Base-by-base conservation (phyloP, 352 stramenopile genomes). In the Phytophthora pseudosyringae region DNA sequence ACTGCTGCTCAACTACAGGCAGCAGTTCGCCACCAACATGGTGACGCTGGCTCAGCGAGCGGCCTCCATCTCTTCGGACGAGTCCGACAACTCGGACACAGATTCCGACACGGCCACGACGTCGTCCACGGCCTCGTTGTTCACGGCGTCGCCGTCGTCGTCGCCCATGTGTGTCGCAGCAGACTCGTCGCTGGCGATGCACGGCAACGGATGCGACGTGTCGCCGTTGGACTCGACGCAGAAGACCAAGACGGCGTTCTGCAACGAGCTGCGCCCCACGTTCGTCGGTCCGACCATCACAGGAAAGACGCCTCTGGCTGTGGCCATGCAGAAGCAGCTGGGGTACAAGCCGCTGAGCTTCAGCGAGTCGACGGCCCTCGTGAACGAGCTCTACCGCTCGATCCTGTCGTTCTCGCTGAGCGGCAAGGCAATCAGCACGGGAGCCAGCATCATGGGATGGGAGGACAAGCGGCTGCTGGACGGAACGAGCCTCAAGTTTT, bases 391-490 rank as follows among this genome's bases (percentile, higher is more conserved):
- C 7, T 89, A 88, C 59, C 67, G 78, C 8, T 71, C 59, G 44
- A 83, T 90, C 36, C 49, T 88, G 25, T 45, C 53, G 28, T 92
- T 92, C 59, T 75, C 75, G 1, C 51, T 92, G 8, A 86, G 72
- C 49, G 81, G 83, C 2, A 69, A 52, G 2, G 59, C 77, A 0
- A 66, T 92, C 18, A 85, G 62, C 10, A 81, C 77, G 0, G 81
- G 83, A 21, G 81, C 66, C 7, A 73, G 61, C 13, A 68, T 92
- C 31, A 65, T 92, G 38, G 83, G 83, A 5, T 92, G 83, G 83
- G 71, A 90, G 47, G 83, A 92, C 62, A 83, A 82, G 35, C 75
- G 83, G 0, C 49, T 89, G 21, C 50, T 86, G 28, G 80, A 89
- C 31, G 71, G 54, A 25, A 78, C 81, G 9, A 71, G 59, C 5